Base-by-base conservation (phyloP, 2,329 filamentous ascomycete species). In the Colletotrichum somersetense region DNA sequence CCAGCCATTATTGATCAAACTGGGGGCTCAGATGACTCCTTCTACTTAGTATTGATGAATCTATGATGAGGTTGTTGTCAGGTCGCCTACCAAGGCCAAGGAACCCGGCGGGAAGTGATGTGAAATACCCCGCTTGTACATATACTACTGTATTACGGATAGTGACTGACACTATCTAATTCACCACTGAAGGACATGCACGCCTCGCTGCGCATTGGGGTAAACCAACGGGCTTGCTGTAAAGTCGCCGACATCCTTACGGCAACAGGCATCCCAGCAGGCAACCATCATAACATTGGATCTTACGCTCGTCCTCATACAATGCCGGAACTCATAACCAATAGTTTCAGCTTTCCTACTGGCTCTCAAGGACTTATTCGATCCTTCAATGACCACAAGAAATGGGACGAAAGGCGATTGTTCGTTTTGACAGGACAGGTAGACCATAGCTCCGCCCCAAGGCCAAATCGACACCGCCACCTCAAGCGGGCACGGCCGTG, bases 381-480 rank as follows among this genome's bases (percentile, higher is more conserved):
- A 38, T 44, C 5, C 5, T 5, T 5, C 35, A 30, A 11, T 42
- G 33, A 10, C 56, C 0, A 11, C 18, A 33, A n/a, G 2, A 2
- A 56, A 35, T 35, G 11, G 18, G 20, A 35, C 2, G 4, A n/a
- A 35, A 7, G 30, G 18, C 53, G 18, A 20, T 18, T 33, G 23
- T 30, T 30, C 57, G 6, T 18, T 7, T 30, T 14, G 38, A 18
- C 23, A 38, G 61, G 18, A 55, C 48, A 63, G 33, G 61, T 63
- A 50, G 26, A 18, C n/a, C 16, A 26, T 20, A 44, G 56, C 10
- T 16, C 35, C 48, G 48, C 46, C 16, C 42, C 33, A 48, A 55
- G 61, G 61, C 61, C 61, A 63, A 59, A 26, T 12, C 23, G 30
- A 55, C 61, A 55, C 48, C 35, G 61, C 61, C 61, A 40, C 61